Evolutionary conservation across 2,329 filamentous ascomycete species (phyloP), one percentile per base, ranked within the genome.

Genomic region (Massarina eburnea): DNA sequence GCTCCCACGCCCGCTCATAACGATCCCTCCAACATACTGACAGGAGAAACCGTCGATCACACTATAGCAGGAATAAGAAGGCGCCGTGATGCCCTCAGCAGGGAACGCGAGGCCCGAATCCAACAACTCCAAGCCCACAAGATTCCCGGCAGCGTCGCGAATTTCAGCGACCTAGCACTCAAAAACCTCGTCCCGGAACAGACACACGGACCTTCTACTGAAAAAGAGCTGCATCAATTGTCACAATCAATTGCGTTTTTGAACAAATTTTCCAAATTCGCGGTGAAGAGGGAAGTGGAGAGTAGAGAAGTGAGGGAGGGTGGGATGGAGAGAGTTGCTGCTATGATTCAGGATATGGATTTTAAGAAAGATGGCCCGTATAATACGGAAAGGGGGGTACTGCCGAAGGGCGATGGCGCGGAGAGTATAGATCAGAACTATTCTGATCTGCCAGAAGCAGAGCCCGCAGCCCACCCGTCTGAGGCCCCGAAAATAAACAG

Each of bases 221-320:
- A 43, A 18, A 32, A 38, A 1, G n/a, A 33, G n/a, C n/a, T 33
- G 18, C 18, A 41, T 17, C 39, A 46, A 15, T 9, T 50, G 7
- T 36, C 36, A 7, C 32, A 48, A 12, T 48, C 49, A 9, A 42
- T 52, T 33, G n/a, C 39, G 8, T 21, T 30, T 15, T n/a, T 46
- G 10, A 46, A 48, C 20, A 35, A 43, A 20, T n/a, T 41, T 29
- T 36, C 34, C n/a, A 7, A 19, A 12, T n/a, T n/a, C n/a, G n/a
- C n/a, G n/a, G n/a, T n/a, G n/a, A n/a, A n/a, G n/a, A n/a, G n/a
- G n/a, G n/a, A n/a, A 30, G 21, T 8, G 8, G 17, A 43, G 38
- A 3, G 19, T 12, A 17, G 30, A 3, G 33, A 17, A 19, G 8
- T n/a, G 12, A 38, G 22, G 14, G 2, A 22, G 12, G n/a, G 15